Percentiles rank a stretch among this genome's conserved stretches.
These are phyloP conservation scores for Exutisphaerella laricina DNA, from an alignment of 2,329 filamentous ascomycete genomes.

Conservation along the genomic window DNA sequence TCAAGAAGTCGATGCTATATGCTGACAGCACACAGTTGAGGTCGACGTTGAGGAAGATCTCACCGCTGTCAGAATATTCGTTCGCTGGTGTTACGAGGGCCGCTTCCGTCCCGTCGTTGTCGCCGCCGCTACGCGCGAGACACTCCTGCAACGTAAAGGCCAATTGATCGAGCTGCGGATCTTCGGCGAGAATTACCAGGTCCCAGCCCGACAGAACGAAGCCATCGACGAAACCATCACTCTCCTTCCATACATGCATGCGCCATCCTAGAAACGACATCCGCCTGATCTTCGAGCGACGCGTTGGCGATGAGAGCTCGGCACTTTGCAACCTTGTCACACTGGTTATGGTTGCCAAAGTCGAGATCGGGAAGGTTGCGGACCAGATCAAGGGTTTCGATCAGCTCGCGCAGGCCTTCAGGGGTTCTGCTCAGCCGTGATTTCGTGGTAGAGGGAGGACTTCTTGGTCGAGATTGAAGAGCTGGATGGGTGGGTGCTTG, in stretches of 20 bases:
- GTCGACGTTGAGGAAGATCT: not conserved
- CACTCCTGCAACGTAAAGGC: constrained; percentile 1
- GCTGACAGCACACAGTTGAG: not conserved
- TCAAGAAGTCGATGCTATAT: not conserved
- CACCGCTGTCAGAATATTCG: constrained; percentile 3
- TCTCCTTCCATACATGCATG: too few relatives aligned
- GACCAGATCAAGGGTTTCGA: constrained; percentile 3
- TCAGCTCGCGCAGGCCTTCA: not conserved
- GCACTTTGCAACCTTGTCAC: not conserved
- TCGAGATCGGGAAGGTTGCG: not conserved
- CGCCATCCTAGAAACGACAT: not conserved
- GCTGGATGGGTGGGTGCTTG: too few relatives aligned
- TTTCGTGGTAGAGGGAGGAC: not conserved
- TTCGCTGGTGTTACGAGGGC: constrained; percentile 9
- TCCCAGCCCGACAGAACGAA: constrained; percentile 9
- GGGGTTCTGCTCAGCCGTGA: constrained; percentile 1
- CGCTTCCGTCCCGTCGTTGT: not conserved
- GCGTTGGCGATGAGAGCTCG: not conserved
- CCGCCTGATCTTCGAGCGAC: constrained; percentile 1
- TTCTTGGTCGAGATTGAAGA: too few relatives aligned
- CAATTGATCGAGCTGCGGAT: constrained; percentile 12
- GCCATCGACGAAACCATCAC: constrained; percentile 3
- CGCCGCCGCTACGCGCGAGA: not conserved
- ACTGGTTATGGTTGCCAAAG: not conserved
- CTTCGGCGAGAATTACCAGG: constrained; percentile 8